Base-by-base conservation (phyloP, 371 early-diverging fungal genomes). In the Rhizoclosmatium hyalinum region DNA sequence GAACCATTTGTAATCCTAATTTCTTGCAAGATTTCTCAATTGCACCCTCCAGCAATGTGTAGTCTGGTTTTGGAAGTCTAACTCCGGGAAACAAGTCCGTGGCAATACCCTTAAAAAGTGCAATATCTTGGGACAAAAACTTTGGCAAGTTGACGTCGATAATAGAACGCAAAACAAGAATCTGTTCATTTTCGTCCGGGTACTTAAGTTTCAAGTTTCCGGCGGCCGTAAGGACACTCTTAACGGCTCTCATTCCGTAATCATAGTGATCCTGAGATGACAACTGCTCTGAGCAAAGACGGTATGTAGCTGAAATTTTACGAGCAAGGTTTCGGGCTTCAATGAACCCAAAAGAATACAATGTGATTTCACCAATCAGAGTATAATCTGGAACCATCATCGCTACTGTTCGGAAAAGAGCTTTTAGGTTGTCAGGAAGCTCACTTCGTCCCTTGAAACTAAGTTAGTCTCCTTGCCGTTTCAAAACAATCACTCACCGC, bases 161-260 rank as follows among this genome's bases (percentile, higher is more conserved):
- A 64, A 89, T 87, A 19, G 86, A 85, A 32, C 87, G 62, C 21
- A 89, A 75, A 3, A 89, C 88, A 6, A 87, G 74, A 19, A 87
- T 82, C 63, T 85, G 81, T 71, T 89, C 89, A 63, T 86, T 80
- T 60, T 87, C 87, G 45, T 81, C 81, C 12, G 87, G 83, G 71
- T 87, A 86, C 70, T 86, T 89, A 50, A 87, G 79, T 71, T 89
- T 89, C 58, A 89, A 72, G 68, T 89, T 89, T 43, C 89, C 89
- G 0, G 89, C 89, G 3, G 87, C 87, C 2, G 87, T 87, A 24
- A 89, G 69, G 12, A 89, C 89, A 73, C 81, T 81, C 63, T 89
- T 89, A 8, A 89, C 87, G 1, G 89, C 89, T 65, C 91, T 77
- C 85, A 91, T 89, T 43, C 90, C 90, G 78, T 90, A 91, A 75